Conservation (phyloP, 768 basidiomycete species). For the Mycena polygramma region DNA sequence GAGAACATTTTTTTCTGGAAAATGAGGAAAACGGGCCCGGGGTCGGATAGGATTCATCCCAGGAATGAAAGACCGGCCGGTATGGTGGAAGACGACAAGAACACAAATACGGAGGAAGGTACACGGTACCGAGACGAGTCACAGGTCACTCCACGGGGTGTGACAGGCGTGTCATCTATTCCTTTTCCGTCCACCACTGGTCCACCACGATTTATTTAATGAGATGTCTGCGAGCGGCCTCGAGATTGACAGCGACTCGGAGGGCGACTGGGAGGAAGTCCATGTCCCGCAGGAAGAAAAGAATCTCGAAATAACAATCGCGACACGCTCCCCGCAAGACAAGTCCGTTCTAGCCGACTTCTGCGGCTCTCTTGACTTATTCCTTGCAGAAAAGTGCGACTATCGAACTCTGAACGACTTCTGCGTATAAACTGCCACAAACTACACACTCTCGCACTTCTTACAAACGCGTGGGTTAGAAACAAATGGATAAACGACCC, state of each 20-base stretch:
- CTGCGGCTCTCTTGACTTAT: constrained; percentile 27
- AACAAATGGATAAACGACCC: constrained; percentile 89
- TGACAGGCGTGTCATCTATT: constrained; percentile 11
- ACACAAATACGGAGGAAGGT: too few species aligned
- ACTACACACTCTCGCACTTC: constrained; percentile 86
- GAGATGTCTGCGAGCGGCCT: constrained; percentile 36
- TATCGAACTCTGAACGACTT: constrained; percentile 76
- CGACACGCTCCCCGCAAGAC: constrained; percentile 55
- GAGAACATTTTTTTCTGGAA: not conserved
- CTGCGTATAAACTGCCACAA: constrained; percentile 88
- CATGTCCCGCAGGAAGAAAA: constrained; percentile 66
- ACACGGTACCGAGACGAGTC: constrained; percentile 27
- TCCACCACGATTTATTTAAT: constrained; percentile 22
- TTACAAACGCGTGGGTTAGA: constrained; percentile 79
- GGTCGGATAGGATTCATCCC: too few species aligned
- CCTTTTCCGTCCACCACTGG: not conserved
- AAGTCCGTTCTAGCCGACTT: constrained; percentile 57
- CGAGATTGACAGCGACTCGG: constrained; percentile 67
- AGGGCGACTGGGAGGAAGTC: constrained; percentile 87
- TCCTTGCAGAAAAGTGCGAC: constrained; percentile 58
- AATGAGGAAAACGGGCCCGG: too few species aligned
- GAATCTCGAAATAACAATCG: constrained; percentile 81
- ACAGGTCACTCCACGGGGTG: constrained; percentile 11
- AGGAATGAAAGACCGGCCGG: too few species aligned
- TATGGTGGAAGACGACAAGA: too few species aligned